Percentiles rank a stretch among this genome's conserved stretches.
Conservation (phyloP, 768 basidiomycete species). For the Trametopsis cervina region DNA sequence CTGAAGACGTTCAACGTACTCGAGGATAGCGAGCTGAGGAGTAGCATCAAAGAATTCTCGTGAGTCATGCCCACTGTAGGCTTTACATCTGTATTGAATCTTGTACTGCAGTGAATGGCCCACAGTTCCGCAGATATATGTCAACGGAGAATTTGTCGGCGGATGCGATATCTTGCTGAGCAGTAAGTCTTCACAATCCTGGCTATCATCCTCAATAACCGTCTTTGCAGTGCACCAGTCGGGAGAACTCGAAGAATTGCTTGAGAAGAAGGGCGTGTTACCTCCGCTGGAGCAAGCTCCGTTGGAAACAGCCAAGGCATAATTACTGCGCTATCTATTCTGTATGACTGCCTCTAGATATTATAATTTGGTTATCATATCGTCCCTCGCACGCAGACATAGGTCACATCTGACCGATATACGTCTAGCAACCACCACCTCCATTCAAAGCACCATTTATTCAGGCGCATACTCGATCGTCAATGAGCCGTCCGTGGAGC, state of each 20-base stretch:
- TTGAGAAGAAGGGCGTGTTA: slow-evolving; percentile 67
- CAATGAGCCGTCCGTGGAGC: slow-evolving; percentile 37
- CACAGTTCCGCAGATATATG: slow-evolving; percentile 92
- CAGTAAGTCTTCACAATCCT: slow-evolving; percentile 48
- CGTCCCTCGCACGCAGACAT: background rate
- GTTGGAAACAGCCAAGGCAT: background rate
- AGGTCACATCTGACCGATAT: background rate
- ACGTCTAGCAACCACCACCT: no score
- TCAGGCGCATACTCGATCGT: slow-evolving; percentile 45
- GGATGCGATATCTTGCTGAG: slow-evolving; percentile 92
- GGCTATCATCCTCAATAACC: slow-evolving; percentile 1
- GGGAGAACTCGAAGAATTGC: slow-evolving; percentile 82
- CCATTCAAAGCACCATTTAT: background rate
- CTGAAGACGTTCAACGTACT: slow-evolving; percentile 88
- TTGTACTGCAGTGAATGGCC: slow-evolving; percentile 78
- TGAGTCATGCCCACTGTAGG: slow-evolving; percentile 36
- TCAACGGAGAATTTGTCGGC: slow-evolving; percentile 93
- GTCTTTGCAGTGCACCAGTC: slow-evolving; percentile 80
- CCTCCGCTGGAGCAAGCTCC: slow-evolving; percentile 31
- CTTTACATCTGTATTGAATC: background rate
- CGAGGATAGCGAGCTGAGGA: slow-evolving; percentile 76
- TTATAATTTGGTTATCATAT: background rate
- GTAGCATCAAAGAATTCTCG: slow-evolving; percentile 94
- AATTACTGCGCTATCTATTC: background rate
- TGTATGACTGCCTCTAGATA: background rate